phyloP scores from a whole-genome alignment of 2,329 filamentous ascomycete species.

The Colletotrichum sp. region DNA sequence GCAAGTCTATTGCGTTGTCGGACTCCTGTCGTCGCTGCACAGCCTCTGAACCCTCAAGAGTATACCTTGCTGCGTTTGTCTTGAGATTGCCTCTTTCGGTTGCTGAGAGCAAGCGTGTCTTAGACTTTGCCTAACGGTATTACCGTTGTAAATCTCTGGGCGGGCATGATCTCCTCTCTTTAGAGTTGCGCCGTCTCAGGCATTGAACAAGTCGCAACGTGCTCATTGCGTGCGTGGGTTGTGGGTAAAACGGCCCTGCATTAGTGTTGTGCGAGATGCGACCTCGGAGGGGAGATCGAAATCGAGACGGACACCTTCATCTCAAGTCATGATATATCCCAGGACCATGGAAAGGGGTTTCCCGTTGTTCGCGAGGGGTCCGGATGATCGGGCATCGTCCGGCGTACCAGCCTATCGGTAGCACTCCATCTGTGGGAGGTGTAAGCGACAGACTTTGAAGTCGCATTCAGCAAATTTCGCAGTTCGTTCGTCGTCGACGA shows the following conservation, averaged over 20 bases:
- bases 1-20: not conserved
- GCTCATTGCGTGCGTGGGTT: not conserved
- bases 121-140: not conserved
- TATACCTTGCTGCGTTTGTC: not conserved
- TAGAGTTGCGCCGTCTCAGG: not conserved
- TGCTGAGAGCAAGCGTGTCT: not conserved
- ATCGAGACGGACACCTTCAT: not conserved
- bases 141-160: not conserved
- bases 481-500: not conserved
- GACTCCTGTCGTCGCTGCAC: not conserved
- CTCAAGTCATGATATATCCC: not conserved
- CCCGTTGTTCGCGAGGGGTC: not conserved
- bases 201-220: not conserved
- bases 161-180: not conserved
- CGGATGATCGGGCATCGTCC: not conserved
- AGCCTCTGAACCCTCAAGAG: not conserved
- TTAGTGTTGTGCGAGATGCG: not conserved
- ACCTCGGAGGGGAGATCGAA: not conserved
- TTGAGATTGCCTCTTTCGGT: not conserved
- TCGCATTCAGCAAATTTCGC: not conserved
- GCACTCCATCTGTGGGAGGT: not conserved
- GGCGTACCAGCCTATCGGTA: not conserved
- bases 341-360: not conserved
- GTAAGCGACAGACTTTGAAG: not conserved
- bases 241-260: not conserved